Percentiles rank a stretch among this genome's conserved stretches.
phyloP scores from a whole-genome alignment of 495 filamentous ascomycete species.

The Filosporella fistucella region DNA sequence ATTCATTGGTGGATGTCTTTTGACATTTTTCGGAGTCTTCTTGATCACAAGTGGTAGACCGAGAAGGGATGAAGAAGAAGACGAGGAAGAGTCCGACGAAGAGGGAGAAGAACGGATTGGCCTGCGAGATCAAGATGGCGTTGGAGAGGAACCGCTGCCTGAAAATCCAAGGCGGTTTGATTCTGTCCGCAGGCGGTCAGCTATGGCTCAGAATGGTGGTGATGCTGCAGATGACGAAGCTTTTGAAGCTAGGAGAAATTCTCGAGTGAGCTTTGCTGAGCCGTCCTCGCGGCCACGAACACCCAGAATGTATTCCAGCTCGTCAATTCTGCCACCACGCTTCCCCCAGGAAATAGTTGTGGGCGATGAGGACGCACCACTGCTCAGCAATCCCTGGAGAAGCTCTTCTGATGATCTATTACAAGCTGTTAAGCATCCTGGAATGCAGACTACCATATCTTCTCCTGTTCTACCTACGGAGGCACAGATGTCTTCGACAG shows the following conservation, averaged over 20 bases:
- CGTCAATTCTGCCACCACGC: constrained; percentile 8
- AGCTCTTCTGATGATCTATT: constrained; percentile 17
- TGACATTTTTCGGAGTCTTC: constrained; percentile 94
- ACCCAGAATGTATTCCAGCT: constrained; percentile 12
- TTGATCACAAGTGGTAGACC: constrained; percentile 74
- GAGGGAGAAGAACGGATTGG: constrained; percentile 36
- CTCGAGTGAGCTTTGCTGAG: constrained; percentile 21
- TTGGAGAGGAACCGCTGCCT: neutral
- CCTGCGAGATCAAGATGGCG: constrained; percentile 27
- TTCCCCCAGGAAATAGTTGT: too few species aligned
- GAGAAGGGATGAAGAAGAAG: constrained; percentile 39
- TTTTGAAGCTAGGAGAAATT: constrained; percentile 15
- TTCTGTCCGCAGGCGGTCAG: neutral
- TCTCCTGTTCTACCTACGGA: constrained; percentile 16
- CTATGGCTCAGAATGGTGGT: constrained; percentile 4
- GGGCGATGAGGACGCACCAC: constrained; percentile 11
- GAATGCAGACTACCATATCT: constrained; percentile 6
- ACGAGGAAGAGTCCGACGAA: constrained; percentile 41
- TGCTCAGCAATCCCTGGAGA: constrained; percentile 21
- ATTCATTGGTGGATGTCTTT: constrained; percentile 80
- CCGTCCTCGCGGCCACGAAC: constrained; percentile 7
- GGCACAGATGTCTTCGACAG: constrained; percentile 9
- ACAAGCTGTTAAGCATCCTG: constrained; percentile 10
- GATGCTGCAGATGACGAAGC: constrained; percentile 7
- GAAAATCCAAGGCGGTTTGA: neutral